These are phyloP conservation scores for Fusarium sororula DNA, from an alignment of 2,329 filamentous ascomycete species.

Conservation along the genomic window DNA sequence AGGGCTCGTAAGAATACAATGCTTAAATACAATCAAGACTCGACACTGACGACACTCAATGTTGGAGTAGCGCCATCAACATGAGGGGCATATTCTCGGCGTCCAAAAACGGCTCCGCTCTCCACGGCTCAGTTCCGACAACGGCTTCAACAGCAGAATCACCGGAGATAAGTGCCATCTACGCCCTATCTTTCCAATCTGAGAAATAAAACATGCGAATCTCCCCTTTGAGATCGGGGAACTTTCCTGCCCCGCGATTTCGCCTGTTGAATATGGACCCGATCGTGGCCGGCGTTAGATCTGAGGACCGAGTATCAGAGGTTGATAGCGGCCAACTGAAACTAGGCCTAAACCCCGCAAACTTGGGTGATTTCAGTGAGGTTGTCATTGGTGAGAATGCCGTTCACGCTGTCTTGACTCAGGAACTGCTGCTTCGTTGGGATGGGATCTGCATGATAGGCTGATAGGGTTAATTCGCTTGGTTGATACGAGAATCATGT, in stretches of 20 bases:
- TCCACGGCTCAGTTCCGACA: slow-evolving; percentile 1
- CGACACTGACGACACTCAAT: not conserved
- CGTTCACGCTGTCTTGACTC: not conserved
- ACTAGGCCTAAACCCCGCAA: not conserved
- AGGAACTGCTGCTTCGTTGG: not conserved
- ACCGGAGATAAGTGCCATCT: not conserved
- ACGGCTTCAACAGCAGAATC: not conserved
- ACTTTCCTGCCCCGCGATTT: slow-evolving; percentile 17
- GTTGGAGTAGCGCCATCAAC: not conserved
- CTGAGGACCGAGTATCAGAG: slow-evolving; percentile 16
- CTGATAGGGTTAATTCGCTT: not conserved
- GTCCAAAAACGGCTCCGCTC: slow-evolving; percentile 18
- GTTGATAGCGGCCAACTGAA: not conserved
- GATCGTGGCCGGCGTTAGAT: slow-evolving; percentile 11
- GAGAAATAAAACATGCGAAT: not conserved
- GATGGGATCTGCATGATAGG: slow-evolving; percentile 5
- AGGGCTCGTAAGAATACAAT: not conserved
- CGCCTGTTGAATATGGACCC: not conserved
- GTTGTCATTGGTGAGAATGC: not conserved
- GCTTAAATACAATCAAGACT: not conserved
- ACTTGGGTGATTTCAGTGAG: not conserved
- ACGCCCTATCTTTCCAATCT: not conserved
- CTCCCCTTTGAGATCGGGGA: not conserved
- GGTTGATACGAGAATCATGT: not conserved
- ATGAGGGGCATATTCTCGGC: slow-evolving; percentile 1